A percentile compares a stretch with the other conserved stretches of the same genome.
phyloP scores from a whole-genome alignment of 805 yeast genomes.

The Suhomyces kilbournensis region DNA sequence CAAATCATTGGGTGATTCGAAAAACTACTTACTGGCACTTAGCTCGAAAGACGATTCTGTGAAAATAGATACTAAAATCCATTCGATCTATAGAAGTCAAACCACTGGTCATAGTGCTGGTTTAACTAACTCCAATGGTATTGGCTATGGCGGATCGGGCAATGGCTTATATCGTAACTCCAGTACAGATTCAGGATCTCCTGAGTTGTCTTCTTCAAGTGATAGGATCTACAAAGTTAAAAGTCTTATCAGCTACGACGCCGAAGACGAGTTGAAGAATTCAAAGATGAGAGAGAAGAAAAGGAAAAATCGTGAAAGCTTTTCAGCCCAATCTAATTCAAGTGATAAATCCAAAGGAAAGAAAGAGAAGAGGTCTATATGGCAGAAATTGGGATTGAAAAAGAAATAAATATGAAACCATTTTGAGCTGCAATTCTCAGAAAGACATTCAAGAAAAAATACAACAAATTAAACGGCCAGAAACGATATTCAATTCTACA shows the following conservation, averaged over 20 bases:
- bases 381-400: constrained; percentile 14
- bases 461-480: background rate
- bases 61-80: constrained; percentile 31
- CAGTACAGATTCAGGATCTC: constrained; percentile 8
- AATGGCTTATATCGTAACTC: constrained; percentile 5
- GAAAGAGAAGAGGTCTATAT: constrained; percentile 9
- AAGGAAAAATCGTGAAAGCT: constrained; percentile 3
- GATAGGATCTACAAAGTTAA: constrained; percentile 39
- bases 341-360: constrained; percentile 6
- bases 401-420: background rate
- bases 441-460: background rate
- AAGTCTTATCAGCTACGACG: constrained; percentile 34
- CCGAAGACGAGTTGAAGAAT: constrained; percentile 24
- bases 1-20: constrained; percentile 26
- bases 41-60: constrained; percentile 18
- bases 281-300: constrained; percentile 9
- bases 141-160: background rate
- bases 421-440: background rate
- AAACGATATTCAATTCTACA: background rate
- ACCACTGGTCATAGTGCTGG: constrained; percentile 8
- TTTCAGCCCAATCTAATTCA: constrained; percentile 8
- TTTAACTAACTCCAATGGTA: constrained; percentile 1
- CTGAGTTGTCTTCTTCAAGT: constrained; percentile 8
- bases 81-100: constrained; percentile 33
- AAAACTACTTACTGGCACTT: constrained; percentile 21